Percentiles rank a stretch among this genome's conserved stretches.
These are phyloP conservation scores for Holtermanniella nyarrowii DNA, from an alignment of 768 basidiomycete species.

Conservation along the genomic window DNA sequence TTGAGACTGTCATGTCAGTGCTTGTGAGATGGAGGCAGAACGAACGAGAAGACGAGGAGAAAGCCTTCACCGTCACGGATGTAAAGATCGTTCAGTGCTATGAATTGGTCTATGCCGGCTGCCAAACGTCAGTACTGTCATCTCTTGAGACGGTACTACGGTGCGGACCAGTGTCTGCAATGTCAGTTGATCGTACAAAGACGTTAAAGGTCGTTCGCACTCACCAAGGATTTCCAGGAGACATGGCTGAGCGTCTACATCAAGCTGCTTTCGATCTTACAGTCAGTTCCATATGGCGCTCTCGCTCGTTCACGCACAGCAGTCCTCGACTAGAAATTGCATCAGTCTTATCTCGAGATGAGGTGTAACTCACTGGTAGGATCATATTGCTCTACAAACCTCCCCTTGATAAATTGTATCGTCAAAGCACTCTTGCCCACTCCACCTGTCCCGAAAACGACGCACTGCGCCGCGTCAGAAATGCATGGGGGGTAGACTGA, in stretches of 20 bases:
- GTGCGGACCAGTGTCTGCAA: neutral
- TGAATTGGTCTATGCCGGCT: conserved; percentile 23
- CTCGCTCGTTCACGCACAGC: conserved; percentile 1
- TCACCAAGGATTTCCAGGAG: conserved; percentile 21
- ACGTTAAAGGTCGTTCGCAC: conserved; percentile 4
- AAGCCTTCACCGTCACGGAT: conserved; percentile 27
- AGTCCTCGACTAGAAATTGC: conserved; percentile 21
- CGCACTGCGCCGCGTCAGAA: conserved; percentile 9
- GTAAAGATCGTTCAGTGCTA: conserved; percentile 18
- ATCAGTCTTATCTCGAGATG: neutral
- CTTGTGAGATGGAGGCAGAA: conserved; percentile 49
- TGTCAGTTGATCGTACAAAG: neutral
- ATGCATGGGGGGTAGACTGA: no score
- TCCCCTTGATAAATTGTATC: conserved; percentile 47
- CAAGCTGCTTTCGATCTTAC: conserved; percentile 20
- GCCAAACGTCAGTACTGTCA: neutral
- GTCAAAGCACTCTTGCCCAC: conserved; percentile 78
- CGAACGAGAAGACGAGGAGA: conserved; percentile 48
- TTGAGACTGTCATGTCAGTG: conserved; percentile 50
- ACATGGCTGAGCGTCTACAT: conserved; percentile 16
- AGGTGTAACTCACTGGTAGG: conserved; percentile 19
- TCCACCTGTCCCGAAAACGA: conserved; percentile 48
- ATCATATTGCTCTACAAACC: conserved; percentile 28
- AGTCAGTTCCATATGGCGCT: neutral
- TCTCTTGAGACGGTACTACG: neutral